phyloP scores from a whole-genome alignment of 306 rosid genomes.

The Inga leiocalycina region DNA sequence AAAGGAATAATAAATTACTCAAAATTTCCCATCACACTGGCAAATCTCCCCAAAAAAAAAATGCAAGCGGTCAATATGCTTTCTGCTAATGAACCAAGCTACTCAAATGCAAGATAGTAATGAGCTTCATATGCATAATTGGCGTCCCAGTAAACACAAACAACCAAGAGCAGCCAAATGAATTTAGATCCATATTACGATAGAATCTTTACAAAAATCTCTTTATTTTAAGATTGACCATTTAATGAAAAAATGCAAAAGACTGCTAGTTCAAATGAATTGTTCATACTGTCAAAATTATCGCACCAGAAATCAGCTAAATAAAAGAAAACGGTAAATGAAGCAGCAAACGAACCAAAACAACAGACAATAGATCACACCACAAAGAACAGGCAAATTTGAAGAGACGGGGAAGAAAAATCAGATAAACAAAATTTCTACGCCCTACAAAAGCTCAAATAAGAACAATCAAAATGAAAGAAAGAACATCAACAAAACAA shows the following conservation, averaged over 20 bases:
- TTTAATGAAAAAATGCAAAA: not conserved
- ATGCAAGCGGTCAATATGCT: constrained; percentile 23
- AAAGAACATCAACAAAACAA: constrained; percentile 13
- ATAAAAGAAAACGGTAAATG: constrained; percentile 12
- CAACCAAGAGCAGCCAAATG: not conserved
- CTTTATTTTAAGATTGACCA: not conserved
- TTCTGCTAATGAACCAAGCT: constrained; percentile 23
- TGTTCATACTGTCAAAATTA: not conserved
- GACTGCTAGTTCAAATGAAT: not conserved
- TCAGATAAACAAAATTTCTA: not conserved
- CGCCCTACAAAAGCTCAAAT: not conserved
- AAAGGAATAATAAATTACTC: not conserved
- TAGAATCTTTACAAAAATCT: constrained; percentile 6
- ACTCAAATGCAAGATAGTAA: not conserved
- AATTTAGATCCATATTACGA: constrained; percentile 46
- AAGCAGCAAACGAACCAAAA: constrained; percentile 11
- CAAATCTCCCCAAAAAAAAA: constrained; percentile 5
- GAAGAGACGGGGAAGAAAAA: not conserved
- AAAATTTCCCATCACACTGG: not conserved
- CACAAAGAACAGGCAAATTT: not conserved
- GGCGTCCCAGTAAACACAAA: not conserved
- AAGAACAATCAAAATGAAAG: constrained; percentile 4
- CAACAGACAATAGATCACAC: not conserved
- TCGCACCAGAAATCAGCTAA: not conserved
- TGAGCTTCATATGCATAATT: not conserved